A percentile compares a stretch with the other conserved stretches of the same genome.
Evolutionary conservation across 345 rosid species (phyloP).

Genomic region (Eucalyptus decipiens): DNA sequence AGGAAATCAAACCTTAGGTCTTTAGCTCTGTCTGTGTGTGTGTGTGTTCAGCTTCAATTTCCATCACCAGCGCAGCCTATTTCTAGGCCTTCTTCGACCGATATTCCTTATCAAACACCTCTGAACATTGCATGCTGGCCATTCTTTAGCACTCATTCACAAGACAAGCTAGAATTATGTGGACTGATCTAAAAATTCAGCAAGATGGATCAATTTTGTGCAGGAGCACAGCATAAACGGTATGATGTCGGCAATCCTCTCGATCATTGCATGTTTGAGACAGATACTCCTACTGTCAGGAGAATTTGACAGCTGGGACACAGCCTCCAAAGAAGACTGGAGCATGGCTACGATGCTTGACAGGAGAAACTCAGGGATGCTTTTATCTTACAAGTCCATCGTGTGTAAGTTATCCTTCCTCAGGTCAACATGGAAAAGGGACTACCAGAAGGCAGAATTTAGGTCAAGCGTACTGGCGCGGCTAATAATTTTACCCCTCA

Average conservation of each 20-base stretch:
- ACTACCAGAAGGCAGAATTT: background rate
- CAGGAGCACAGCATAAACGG: accelerated
- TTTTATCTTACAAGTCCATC: too few species aligned
- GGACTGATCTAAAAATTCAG: too few species aligned
- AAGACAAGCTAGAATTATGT: too few species aligned
- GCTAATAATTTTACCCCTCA: too few species aligned
- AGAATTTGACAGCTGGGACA: background rate
- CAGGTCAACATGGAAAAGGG: background rate
- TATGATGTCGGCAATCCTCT: accelerated
- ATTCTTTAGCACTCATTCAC: background rate
- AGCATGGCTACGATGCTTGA: too few species aligned
- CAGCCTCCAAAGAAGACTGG: too few species aligned
- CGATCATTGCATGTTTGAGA: accelerated
- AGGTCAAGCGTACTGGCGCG: too few species aligned
- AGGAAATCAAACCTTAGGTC: too few species aligned
- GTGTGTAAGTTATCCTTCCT: accelerated
- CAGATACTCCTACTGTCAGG: accelerated
- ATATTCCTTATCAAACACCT: background rate
- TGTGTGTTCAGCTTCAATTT: background rate
- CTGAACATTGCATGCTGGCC: background rate
- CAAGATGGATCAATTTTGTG: background rate
- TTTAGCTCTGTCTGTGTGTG: background rate
- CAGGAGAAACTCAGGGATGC: too few species aligned
- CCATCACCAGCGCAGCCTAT: background rate
- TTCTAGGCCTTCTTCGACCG: background rate